A percentile compares a stretch with the other conserved stretches of the same genome.
Evolutionary conservation across 2,329 filamentous ascomycete genomes (phyloP).

Genomic region (Diaporthe australafricana): DNA sequence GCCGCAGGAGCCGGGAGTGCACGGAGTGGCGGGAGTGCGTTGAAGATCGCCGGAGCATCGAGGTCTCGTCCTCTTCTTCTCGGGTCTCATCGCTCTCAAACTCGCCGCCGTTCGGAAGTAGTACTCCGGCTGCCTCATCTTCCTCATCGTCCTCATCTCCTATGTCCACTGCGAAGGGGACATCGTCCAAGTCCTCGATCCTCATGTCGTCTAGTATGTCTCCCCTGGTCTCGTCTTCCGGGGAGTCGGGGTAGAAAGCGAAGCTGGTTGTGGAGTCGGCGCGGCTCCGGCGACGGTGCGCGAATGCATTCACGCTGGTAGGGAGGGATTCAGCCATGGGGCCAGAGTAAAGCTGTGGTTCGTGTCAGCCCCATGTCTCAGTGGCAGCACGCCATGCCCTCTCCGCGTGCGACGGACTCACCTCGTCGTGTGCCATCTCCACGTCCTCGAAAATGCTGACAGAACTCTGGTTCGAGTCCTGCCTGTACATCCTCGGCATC

Average conservation of each 20-base stretch:
- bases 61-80: constrained; percentile 54
- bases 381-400: neutral
- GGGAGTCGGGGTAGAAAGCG: constrained; percentile 84
- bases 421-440: constrained; percentile 98
- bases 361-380: constrained; percentile 21
- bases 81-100: constrained; percentile 57
- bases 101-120: constrained; percentile 49
- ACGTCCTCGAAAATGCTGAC: constrained; percentile 91
- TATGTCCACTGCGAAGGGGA: constrained; percentile 53
- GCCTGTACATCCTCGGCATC: constrained; percentile 65
- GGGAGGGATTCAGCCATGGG: constrained; percentile 97
- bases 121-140: constrained; percentile 11
- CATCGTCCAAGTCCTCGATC: constrained; percentile 52
- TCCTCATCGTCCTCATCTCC: constrained; percentile 51
- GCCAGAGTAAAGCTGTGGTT: constrained; percentile 79
- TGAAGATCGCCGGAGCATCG: constrained; percentile 70
- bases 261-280: constrained; percentile 91
- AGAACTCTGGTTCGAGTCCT: constrained; percentile 77
- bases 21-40: constrained; percentile 67
- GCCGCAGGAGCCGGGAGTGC: constrained; percentile 72
- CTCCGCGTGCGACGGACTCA: constrained; percentile 51
- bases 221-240: constrained; percentile 50
- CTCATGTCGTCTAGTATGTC: constrained; percentile 39
- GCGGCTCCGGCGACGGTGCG: constrained; percentile 78
- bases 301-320: constrained; percentile 91